phyloP scores from a whole-genome alignment of 768 basidiomycete species.

The Phanerochaete sordida region DNA sequence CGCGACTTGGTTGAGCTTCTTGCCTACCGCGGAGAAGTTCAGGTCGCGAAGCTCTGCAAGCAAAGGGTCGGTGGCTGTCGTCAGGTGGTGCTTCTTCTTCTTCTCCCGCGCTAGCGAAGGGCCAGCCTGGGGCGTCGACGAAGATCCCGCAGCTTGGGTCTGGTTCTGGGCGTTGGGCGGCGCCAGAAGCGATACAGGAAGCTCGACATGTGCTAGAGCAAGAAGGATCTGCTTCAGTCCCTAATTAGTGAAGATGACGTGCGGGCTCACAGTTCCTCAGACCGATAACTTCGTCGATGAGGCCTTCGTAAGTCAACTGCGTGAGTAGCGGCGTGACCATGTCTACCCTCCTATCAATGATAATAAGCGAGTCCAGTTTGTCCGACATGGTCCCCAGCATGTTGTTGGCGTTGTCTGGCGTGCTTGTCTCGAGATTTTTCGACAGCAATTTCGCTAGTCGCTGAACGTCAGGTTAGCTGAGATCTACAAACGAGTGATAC shows the following conservation, averaged over 20 bases:
- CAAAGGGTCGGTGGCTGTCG: slow-evolving; percentile 74
- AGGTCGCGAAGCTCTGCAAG: slow-evolving; percentile 82
- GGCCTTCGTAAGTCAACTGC: slow-evolving; percentile 94
- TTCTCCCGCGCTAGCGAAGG: slow-evolving; percentile 66
- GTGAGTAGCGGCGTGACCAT: slow-evolving; percentile 96
- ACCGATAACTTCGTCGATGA: slow-evolving; percentile 89
- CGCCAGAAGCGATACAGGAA: slow-evolving; percentile 67
- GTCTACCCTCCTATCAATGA: slow-evolving; percentile 88
- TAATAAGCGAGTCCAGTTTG: slow-evolving; percentile 79
- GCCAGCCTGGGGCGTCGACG: slow-evolving; percentile 40
- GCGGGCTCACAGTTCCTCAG: slow-evolving; percentile 83
- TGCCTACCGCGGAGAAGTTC: slow-evolving; percentile 90
- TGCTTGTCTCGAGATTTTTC: slow-evolving; percentile 47
- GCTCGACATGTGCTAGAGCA: slow-evolving; percentile 65
- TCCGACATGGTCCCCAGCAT: slow-evolving; percentile 44
- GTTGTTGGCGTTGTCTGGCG: slow-evolving; percentile 34
- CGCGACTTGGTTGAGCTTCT: slow-evolving; percentile 75
- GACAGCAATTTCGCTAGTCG: slow-evolving; percentile 71
- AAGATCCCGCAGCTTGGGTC: slow-evolving; percentile 25
- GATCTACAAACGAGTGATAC: neutral
- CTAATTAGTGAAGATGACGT: too few relatives aligned
- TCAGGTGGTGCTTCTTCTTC: slow-evolving; percentile 86
- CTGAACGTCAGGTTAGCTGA: slow-evolving; percentile 35
- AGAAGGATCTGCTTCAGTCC: neutral
- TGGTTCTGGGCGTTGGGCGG: slow-evolving; percentile 40